These are phyloP conservation scores for Posidonia australis DNA, from an alignment of 106 monocot species.

Conservation along the genomic window DNA sequence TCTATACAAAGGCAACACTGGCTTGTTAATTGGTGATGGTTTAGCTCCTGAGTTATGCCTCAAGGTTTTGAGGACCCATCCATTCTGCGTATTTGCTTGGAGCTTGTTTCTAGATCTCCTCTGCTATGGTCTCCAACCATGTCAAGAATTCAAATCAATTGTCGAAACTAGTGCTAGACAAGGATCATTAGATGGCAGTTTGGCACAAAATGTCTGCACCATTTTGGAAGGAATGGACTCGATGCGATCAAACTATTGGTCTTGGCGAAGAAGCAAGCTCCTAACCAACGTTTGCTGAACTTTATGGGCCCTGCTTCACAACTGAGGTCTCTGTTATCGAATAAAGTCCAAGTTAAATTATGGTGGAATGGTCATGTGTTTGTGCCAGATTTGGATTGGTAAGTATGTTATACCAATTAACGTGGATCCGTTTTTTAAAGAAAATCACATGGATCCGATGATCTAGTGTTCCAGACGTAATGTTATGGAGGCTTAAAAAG, in stretches of 20 bases:
- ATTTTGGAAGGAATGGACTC: slow-evolving; percentile 57
- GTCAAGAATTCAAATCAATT: slow-evolving; percentile 27
- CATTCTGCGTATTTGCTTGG: slow-evolving; percentile 35
- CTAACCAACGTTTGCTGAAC: slow-evolving; percentile 26
- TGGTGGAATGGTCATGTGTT: too few species aligned
- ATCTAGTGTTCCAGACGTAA: too few species aligned
- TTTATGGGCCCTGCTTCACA: background rate
- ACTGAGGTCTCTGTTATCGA: too few species aligned
- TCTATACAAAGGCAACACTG: slow-evolving; percentile 48
- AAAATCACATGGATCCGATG: too few species aligned
- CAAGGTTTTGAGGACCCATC: slow-evolving; percentile 39
- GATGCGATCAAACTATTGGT: slow-evolving; percentile 76
- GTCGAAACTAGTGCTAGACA: slow-evolving; percentile 15
- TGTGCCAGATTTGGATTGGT: too few species aligned
- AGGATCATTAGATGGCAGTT: slow-evolving; percentile 13
- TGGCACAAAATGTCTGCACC: slow-evolving; percentile 40
- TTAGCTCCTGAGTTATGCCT: slow-evolving; percentile 47
- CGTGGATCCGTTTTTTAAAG: too few species aligned
- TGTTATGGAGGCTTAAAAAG: too few species aligned
- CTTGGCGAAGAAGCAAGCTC: slow-evolving; percentile 53
- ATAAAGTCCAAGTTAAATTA: too few species aligned
- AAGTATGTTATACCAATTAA: too few species aligned
- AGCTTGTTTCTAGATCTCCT: slow-evolving; percentile 73
- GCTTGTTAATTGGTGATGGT: slow-evolving; percentile 33
- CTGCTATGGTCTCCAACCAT: slow-evolving; percentile 52